Evolutionary conservation across 176 grass and related monocot genomes (phyloP), one percentile per base, ranked within the genome.

Genomic region (Echinochloa phyllopogon): DNA sequence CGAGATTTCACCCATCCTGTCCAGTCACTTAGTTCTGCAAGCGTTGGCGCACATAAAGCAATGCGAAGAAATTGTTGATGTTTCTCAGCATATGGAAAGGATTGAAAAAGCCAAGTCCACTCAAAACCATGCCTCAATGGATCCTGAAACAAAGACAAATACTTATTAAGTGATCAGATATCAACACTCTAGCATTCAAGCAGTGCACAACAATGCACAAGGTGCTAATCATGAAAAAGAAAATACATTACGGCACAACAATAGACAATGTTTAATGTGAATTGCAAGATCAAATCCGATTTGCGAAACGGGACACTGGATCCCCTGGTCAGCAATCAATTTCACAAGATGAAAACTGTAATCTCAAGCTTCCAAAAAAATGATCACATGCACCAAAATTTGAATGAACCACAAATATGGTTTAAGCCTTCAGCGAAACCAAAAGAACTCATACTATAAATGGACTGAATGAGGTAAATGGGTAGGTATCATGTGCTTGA

Each of bases 1-100:
- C 93, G 87, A 20, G 87, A 94, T 82, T 94, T 94, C 58, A 94
- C 90, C 93, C 93, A 94, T 77, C 90, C 93, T 64, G 60, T 70
- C 93, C 93, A 94, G 14, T 94, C 85, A n/a, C 27, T 63, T 80
- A 92, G 85, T 44, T 94, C 89, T 36, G 75, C 69, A 52, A 18
- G 73, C 9, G 49, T 83, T 53, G 78, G 78, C 23, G 90, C 85
- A 88, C 73, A 69, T 56, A 94, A 76, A 82, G 83, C 53, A 57
- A 94, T 86, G 40, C 82, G 68, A 59, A 94, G 67, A 79, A 94
- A 94, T 8, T 77, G 78, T 43, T 36, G 16, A 67, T 92, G 84
- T 52, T 40, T 80, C 52, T 69, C 23, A 21, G 27, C 36, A 80
- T 95, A 95, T 18, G 87, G 85, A 80, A 83, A 95, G 40, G 85